These are phyloP conservation scores for Penicillium sclerotiorum DNA, from an alignment of 2,329 filamentous ascomycete species.

Conservation along the genomic window DNA sequence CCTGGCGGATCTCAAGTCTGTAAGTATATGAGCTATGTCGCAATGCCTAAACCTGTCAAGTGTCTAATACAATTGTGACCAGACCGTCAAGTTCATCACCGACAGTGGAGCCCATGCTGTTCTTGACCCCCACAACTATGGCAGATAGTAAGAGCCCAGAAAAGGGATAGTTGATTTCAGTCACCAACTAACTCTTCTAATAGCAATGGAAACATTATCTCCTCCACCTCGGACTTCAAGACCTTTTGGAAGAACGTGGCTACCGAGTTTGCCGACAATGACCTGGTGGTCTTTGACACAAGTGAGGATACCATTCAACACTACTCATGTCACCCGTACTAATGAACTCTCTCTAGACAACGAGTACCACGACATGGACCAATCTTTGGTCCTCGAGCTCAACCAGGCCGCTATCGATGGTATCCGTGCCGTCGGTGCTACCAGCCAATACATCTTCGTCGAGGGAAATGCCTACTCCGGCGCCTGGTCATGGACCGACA, in stretches of 20 bases:
- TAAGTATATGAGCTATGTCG: conserved; percentile 5
- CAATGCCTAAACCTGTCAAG: not conserved
- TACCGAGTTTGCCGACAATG: conserved; percentile 55
- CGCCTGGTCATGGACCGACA: conserved; percentile 55
- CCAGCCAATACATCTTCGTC: conserved; percentile 59
- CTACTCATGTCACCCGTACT: not conserved
- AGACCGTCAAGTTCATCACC: conserved; percentile 44
- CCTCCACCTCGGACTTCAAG: conserved; percentile 55
- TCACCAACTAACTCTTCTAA: not conserved
- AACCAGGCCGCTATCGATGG: conserved; percentile 67
- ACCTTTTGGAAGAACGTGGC: conserved; percentile 63
- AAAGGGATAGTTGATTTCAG: not conserved
- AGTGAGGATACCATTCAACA: conserved; percentile 33
- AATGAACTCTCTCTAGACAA: conserved; percentile 51
- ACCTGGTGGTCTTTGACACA: conserved; percentile 64
- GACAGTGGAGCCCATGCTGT: conserved; percentile 55
- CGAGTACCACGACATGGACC: conserved; percentile 66
- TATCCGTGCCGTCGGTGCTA: conserved; percentile 63
- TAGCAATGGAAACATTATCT: conserved; percentile 50
- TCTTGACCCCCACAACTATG: conserved; percentile 66
- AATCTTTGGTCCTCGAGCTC: conserved; percentile 59
- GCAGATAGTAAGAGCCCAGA: conserved; percentile 20
- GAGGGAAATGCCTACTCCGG: conserved; percentile 56
- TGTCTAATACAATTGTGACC: not conserved
- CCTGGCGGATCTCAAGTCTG: conserved; percentile 23